Conservation (phyloP, 768 basidiomycete genomes). For the Mycena indigotica region DNA sequence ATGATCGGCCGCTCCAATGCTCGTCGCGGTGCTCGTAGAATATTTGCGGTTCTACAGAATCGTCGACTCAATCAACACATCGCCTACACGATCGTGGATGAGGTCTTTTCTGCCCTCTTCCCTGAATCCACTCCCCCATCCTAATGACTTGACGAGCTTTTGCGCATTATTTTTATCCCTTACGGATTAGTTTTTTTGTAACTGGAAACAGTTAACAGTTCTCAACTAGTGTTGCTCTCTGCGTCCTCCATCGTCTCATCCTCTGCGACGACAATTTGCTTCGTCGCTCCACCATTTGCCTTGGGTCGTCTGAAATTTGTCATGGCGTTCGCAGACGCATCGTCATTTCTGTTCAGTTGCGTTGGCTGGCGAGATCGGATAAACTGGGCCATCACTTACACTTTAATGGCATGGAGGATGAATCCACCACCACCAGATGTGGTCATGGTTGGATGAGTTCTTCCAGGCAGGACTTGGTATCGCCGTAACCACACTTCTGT, state of each 20-base stretch:
- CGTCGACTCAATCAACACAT: conserved; percentile 93
- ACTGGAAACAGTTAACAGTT: conserved; percentile 2
- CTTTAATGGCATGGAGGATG: conserved; percentile 82
- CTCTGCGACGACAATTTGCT: conserved; percentile 19
- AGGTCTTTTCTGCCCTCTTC: conserved; percentile 67
- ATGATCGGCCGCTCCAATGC: conserved; percentile 99
- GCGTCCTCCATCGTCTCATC: neutral
- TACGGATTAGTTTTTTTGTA: conserved; percentile 3
- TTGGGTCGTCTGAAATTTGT: conserved; percentile 45
- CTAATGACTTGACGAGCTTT: conserved; percentile 12
- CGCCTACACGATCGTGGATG: conserved; percentile 84
- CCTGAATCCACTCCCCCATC: conserved; percentile 42
- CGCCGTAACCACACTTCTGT: conserved; percentile 86
- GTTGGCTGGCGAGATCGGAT: no score
- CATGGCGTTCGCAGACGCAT: conserved; percentile 60
- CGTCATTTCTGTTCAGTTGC: conserved; percentile 54
- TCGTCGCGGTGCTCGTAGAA: conserved; percentile 85
- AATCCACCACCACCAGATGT: conserved; percentile 89
- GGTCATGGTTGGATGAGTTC: conserved; percentile 94
- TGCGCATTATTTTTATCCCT: conserved; percentile 10
- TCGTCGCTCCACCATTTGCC: conserved; percentile 34
- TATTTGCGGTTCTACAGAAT: conserved; percentile 94
- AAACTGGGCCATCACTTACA: conserved; percentile 50
- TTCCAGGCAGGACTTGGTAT: conserved; percentile 95
- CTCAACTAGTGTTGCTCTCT: neutral